Percentiles rank a stretch among this genome's conserved stretches.
phyloP scores from a whole-genome alignment of 1,284 basidiomycete species.

The Melampsora allii-populina region DNA sequence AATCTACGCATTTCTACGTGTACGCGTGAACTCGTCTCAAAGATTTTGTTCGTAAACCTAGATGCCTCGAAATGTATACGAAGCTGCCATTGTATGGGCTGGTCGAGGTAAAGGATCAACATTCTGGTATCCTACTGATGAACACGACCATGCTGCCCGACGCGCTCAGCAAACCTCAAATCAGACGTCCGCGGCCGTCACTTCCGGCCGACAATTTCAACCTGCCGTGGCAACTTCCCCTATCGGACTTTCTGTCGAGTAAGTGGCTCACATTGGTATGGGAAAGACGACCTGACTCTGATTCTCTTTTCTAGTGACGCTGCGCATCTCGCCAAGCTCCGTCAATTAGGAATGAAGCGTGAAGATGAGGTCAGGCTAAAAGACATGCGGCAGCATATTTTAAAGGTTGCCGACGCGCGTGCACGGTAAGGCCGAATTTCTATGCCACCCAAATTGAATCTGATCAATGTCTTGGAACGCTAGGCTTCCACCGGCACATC shows the following conservation, averaged over 20 bases:
- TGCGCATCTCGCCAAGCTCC: conserved; percentile 65
- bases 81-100: conserved; percentile 82
- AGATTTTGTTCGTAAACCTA: conserved; percentile 51
- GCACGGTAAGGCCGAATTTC: conserved; percentile 44
- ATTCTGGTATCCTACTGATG: conserved; percentile 23
- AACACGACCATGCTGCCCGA: background rate
- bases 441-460: conserved; percentile 55
- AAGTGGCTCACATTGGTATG: background rate
- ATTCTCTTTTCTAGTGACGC: conserved; percentile 63
- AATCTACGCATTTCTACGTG: background rate
- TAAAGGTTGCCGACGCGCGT: conserved; percentile 51
- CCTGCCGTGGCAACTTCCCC: conserved; percentile 11
- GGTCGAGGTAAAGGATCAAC: conserved; percentile 56
- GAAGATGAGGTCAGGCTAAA: conserved; percentile 75
- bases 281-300: background rate
- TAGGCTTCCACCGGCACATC: conserved; percentile 62
- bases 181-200: background rate
- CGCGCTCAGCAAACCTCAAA: background rate
- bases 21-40: background rate
- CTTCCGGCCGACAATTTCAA: conserved; percentile 29
- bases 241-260: conserved; percentile 35
- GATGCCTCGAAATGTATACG: conserved; percentile 75
- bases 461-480: conserved; percentile 56
- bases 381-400: conserved; percentile 80
- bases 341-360: conserved; percentile 74